These are phyloP conservation scores for Pythium dissotocum DNA, from an alignment of 352 stramenopile genomes.

Conservation along the genomic window DNA sequence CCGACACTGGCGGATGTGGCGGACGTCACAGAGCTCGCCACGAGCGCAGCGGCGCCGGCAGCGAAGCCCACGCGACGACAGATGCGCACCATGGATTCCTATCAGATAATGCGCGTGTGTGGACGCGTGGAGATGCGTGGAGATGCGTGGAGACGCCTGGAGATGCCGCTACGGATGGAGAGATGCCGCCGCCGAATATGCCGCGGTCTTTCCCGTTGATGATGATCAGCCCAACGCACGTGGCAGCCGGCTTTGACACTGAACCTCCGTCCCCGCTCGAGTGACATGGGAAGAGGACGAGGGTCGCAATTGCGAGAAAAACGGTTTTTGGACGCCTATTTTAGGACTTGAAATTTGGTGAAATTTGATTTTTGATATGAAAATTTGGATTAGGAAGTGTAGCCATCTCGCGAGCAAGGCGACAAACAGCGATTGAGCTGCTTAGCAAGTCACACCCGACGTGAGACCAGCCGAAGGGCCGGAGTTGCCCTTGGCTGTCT, in stretches of 20 bases:
- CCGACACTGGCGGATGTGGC: background rate
- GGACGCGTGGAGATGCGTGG: background rate
- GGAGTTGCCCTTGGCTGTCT: slow-evolving; percentile 9
- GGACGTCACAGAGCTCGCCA: background rate
- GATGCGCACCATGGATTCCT: slow-evolving; percentile 19
- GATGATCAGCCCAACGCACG: slow-evolving; percentile 14
- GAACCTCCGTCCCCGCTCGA: background rate
- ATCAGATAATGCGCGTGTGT: background rate
- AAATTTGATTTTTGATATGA: background rate
- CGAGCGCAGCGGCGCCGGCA: slow-evolving; percentile 1
- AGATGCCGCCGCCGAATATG: background rate
- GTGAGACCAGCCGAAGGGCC: background rate
- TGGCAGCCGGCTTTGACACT: slow-evolving; percentile 6
- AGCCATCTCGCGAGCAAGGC: slow-evolving; percentile 5
- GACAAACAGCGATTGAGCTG: background rate
- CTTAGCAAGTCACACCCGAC: slow-evolving; percentile 9
- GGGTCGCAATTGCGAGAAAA: slow-evolving; percentile 4
- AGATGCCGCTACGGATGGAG: too few relatives aligned
- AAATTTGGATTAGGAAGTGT: background rate
- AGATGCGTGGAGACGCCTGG: too few relatives aligned
- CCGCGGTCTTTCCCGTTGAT: background rate
- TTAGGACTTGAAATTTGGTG: background rate
- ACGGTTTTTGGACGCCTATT: background rate
- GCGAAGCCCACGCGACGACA: background rate
- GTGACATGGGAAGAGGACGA: background rate